Evolutionary conservation across 495 filamentous ascomycete genomes (phyloP), one percentile per base, ranked within the genome.

Genomic region (Poronia punctata): DNA sequence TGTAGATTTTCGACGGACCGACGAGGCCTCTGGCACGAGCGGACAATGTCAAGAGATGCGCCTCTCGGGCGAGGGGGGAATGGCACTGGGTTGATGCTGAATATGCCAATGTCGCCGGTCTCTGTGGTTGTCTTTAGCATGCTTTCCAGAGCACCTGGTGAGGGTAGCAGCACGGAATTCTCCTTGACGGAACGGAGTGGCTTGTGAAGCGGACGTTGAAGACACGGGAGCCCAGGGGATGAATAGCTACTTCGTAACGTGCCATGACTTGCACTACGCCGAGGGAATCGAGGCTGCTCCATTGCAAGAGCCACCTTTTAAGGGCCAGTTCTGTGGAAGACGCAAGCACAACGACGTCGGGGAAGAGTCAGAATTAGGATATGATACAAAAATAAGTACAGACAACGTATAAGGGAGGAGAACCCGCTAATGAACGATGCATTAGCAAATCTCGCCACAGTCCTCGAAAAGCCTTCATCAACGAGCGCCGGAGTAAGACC

Each of bases 51-150:
- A 10, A 49, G 55, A 25, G 51, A 30, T 3, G 40, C 30, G 31
- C 46, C 49, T 41, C 43, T 47, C 10, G 49, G 43, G 45, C 33
- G 12, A 45, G 26, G 19, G 51, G 53, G 4, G 62, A 60, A 21
- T 8, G 72, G 65, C 23, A 67, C 54, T 4, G 74, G 69, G 44
- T 66, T 65, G 46, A 75, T 75, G 28, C 72, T 71, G 42, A 83
- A 78, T 32, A 74, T 59, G 6, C 76, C 80, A 34, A 84, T 75
- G 38, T 83, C 78, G 11, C 80, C 82, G 1, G 76, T 74, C 57
- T 85, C 82, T 0, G 80, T 85, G 0, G 71, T 79, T 7, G 74
- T 84, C 54, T 72, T 83, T 28, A 86, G 71, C 80, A 86, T 84
- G 54, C 75, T 74, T 45, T 73, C 65, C 16, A 71, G 40, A 5